Base-by-base conservation (phyloP, 2,329 filamentous ascomycete genomes). In the Didymella pomorum region DNA sequence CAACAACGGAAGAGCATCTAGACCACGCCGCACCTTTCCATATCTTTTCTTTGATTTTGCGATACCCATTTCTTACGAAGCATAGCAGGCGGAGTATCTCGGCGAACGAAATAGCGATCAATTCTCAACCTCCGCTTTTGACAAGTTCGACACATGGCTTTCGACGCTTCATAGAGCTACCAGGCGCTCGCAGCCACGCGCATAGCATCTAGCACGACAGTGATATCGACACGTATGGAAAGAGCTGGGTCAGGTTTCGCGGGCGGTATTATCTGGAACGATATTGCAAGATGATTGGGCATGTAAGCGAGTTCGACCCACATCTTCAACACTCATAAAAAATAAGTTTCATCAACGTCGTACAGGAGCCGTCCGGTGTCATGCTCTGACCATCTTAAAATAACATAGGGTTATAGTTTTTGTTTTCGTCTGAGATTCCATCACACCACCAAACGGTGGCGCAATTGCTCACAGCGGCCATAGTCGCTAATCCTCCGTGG, bases 401-500 rank as follows among this genome's bases (percentile, higher is more conserved):
- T n/a, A n/a, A n/a, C n/a, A n/a, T n/a, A n/a, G n/a, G n/a, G n/a
- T 8, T 33, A 42, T 35, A 12, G 8, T 33, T 16, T 20, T 1
- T 29, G 37, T 3, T 20, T 43, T 42, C 2, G 2, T 25, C 3
- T 2, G 3, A 42, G 23, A 29, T 31, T 46, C 52, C 59, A 67
- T 67, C 63, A 61, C 60, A 63, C 58, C 61, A 58, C 62, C 60
- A 58, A 60, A 51, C 39, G 46, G 21, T 18, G 31, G 16, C 16
- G 14, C 31, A 35, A 35, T 35, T 35, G 31, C 31, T n/a, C 31
- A 35, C 31, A 35, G 31, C 31, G 7, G 31, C 6, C 16, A 9
- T 18, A 8, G 1, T 16, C 7, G 31, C 31, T 35, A 35, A 7
- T 77, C 75, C 74, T 76, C 75, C 73, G 72, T 78, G 76, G 75